Evolutionary conservation across 179 eudicot species (phyloP).

Genomic region (Vitellaria paradoxa): DNA sequence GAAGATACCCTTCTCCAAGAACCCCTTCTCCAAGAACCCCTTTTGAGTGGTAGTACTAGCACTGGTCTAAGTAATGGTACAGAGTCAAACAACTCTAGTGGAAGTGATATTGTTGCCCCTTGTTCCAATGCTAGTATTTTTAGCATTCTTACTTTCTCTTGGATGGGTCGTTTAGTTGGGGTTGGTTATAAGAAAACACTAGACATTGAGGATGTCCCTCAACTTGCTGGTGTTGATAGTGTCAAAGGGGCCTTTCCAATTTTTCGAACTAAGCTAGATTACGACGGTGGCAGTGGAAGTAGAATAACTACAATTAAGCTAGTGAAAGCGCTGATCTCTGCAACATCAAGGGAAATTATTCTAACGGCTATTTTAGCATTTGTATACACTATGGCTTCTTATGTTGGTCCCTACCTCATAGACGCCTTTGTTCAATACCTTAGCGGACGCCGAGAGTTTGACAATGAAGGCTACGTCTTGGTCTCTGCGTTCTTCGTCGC

Average conservation of each 20-base stretch:
- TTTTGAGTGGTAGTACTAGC: slow-evolving; percentile 42
- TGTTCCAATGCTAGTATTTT: slow-evolving; percentile 46
- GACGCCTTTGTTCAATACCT: slow-evolving; percentile 76
- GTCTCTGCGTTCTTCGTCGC: slow-evolving; percentile 62
- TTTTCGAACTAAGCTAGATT: slow-evolving; percentile 33
- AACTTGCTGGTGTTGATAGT: slow-evolving; percentile 44
- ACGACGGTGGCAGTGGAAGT: slow-evolving; percentile 24
- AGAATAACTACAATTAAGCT: slow-evolving; percentile 53
- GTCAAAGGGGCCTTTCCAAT: slow-evolving; percentile 51
- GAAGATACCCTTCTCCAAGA: slow-evolving; percentile 34
- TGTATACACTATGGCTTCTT: slow-evolving; percentile 46
- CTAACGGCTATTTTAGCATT: slow-evolving; percentile 46
- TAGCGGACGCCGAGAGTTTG: slow-evolving; percentile 41
- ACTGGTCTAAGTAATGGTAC: neutral
- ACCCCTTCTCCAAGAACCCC: slow-evolving; percentile 65
- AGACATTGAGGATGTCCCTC: slow-evolving; percentile 81
- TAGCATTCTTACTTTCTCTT: slow-evolving; percentile 63
- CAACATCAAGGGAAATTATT: slow-evolving; percentile 50
- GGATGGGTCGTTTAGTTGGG: slow-evolving; percentile 58
- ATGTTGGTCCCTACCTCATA: slow-evolving; percentile 85
- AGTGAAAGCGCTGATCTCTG: slow-evolving; percentile 47
- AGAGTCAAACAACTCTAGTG: slow-evolving; percentile 17
- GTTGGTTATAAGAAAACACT: slow-evolving; percentile 56
- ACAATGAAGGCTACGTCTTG: slow-evolving; percentile 48
- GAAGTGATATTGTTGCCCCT: slow-evolving; percentile 39